These are phyloP conservation scores for Geranomyces michiganensis DNA, from an alignment of 192 early-diverging fungal species.

Conservation along the genomic window DNA sequence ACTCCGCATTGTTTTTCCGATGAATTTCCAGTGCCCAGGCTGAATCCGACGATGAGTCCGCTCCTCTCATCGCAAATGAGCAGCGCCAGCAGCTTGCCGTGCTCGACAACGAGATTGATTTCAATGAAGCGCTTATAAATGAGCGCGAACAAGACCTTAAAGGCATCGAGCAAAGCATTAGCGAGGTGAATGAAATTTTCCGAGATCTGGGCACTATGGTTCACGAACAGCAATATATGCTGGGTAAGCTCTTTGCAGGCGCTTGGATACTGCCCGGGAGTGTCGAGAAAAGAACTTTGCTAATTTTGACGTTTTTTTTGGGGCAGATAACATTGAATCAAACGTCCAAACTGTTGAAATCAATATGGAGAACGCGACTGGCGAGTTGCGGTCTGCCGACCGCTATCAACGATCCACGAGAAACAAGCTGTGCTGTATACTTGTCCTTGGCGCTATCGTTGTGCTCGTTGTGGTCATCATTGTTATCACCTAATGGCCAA, in stretches of 20 bases:
- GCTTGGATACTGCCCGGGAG: not conserved
- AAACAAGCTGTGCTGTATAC: conserved; percentile 82
- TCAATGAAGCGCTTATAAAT: conserved; percentile 89
- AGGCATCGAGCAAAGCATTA: conserved; percentile 91
- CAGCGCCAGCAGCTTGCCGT: conserved; percentile 58
- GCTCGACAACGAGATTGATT: conserved; percentile 90
- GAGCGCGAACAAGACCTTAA: conserved; percentile 93
- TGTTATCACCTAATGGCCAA: conserved; percentile 40
- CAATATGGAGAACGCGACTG: conserved; percentile 78
- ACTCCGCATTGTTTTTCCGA: not conserved
- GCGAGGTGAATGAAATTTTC: conserved; percentile 96
- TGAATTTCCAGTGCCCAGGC: conserved; percentile 23
- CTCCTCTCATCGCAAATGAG: conserved; percentile 58
- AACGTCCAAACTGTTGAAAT: conserved; percentile 85
- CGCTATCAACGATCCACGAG: conserved; percentile 76
- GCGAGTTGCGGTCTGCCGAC: conserved; percentile 79
- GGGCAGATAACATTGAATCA: conserved; percentile 93
- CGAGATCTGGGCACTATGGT: conserved; percentile 94
- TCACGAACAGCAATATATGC: conserved; percentile 91
- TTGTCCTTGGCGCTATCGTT: conserved; percentile 76
- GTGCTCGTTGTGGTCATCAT: conserved; percentile 63
- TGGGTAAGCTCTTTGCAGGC: conserved; percentile 59
- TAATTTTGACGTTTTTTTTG: not conserved
- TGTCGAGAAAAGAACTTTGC: not conserved
- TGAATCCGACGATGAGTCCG: conserved; percentile 61